Percentiles rank a stretch among this genome's conserved stretches.
Conservation (phyloP, 495 filamentous ascomycete genomes). For the Hypoxylon subgilvum region DNA sequence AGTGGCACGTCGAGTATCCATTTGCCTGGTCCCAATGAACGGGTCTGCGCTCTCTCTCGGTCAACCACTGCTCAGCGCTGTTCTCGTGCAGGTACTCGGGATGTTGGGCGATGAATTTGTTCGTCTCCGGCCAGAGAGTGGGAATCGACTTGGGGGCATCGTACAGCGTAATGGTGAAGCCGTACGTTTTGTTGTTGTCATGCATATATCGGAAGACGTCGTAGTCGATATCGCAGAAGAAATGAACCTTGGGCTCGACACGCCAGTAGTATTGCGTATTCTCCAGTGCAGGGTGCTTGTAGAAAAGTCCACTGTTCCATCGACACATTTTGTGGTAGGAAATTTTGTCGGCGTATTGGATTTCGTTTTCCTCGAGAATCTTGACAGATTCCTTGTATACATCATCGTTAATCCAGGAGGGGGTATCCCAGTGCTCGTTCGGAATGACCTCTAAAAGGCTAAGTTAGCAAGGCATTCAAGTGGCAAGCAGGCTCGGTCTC, state of each 20-base stretch:
- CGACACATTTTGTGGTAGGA: conserved; percentile 99
- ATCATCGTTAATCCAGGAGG: conserved; percentile 88
- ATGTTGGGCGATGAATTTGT: conserved; percentile 84
- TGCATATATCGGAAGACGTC: conserved; percentile 98
- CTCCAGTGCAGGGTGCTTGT: conserved; percentile 87
- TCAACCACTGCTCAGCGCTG: conserved; percentile 87
- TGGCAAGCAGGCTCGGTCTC: conserved; percentile 9
- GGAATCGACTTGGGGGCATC: conserved; percentile 85
- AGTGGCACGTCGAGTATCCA: conserved; percentile 99
- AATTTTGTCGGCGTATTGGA: conserved; percentile 85
- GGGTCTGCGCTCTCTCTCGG: conserved; percentile 76
- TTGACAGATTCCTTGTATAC: conserved; percentile 83
- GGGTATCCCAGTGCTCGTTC: conserved; percentile 91
- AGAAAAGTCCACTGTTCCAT: conserved; percentile 98
- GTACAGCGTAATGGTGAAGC: conserved; percentile 97
- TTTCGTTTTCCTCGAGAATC: conserved; percentile 78
- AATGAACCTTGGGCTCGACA: conserved; percentile 97
- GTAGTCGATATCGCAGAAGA: conserved; percentile 99
- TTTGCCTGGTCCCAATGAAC: conserved; percentile 79
- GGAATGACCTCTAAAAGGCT: conserved; percentile 74
- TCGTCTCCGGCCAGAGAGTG: conserved; percentile 92
- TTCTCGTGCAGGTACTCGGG: conserved; percentile 80
- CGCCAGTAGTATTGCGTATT: conserved; percentile 95
- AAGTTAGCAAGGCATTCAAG: conserved; percentile 29
- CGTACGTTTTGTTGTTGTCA: conserved; percentile 97